Evolutionary conservation across 805 yeast species (phyloP), one percentile per base, ranked within the genome.

Genomic region (Kluyveromyces aestuarii): DNA sequence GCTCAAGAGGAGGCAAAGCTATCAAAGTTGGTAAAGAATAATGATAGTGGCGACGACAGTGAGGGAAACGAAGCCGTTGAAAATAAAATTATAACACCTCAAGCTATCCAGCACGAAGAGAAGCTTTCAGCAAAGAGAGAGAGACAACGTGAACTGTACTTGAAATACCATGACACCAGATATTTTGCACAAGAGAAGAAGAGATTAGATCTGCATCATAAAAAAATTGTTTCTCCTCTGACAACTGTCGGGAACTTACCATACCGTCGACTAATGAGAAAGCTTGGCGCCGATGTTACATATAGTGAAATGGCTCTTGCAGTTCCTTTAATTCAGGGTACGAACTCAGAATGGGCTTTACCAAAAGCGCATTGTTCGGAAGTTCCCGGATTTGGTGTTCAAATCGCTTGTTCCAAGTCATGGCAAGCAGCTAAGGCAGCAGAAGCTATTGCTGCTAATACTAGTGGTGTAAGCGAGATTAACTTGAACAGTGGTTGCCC

Each of bases 191-290:
- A 76, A n/a, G 98, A 93, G 65, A 93, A 93, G 78, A 86, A 84
- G 64, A 74, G 69, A 49, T 62, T 93, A 44, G 72, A 89, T 60
- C 74, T 86, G 46, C 70, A 72, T 36, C 72, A 79, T 42, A 91
- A 91, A 55, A 89, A 89, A 67, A 88, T 93, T 51, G 82, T 93
- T 8, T 87, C 97, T 2, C 99, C 99, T 1, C 75, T 93, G 53
- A 95, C 99, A 35, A 93, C 99, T 0, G 99, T 93, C 6, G 99
- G 99, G 19, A 93, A 93, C 67, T 73, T 93, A 58, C 99, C 99
- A 14, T 93, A 80, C 69, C 83, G 99, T 66, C 77, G 98, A 57
- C 74, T 93, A 51, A 90, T 93, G 96, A 84, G 82, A 59, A 75
- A 83, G 1, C 67, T 88, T 35, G 97, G 97, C 16, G 96, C 96